These are phyloP conservation scores for Sonneratia alba DNA, from an alignment of 345 rosid genomes.

Conservation along the genomic window DNA sequence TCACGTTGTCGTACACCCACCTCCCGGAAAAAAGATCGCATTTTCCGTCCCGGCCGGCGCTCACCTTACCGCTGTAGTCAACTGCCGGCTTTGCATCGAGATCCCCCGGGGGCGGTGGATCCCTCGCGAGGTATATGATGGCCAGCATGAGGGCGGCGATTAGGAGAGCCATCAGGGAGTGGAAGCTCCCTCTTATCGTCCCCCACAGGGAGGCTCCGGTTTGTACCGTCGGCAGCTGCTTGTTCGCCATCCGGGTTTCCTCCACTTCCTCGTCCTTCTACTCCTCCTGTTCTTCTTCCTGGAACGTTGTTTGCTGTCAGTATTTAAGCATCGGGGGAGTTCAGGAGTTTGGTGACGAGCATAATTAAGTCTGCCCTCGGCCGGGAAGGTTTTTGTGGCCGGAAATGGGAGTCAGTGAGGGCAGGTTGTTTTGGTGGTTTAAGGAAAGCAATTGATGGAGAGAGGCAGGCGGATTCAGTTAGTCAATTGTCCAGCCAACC, in stretches of 20 bases:
- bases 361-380: background rate
- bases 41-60: background rate
- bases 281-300: background rate
- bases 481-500: background rate
- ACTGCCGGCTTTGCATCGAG: background rate
- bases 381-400: background rate
- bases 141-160: conserved; percentile 37
- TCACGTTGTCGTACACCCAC: conserved; percentile 65
- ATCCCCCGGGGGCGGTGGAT: conserved; percentile 5
- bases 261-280: background rate
- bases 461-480: conserved; percentile 1
- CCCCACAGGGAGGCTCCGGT: background rate
- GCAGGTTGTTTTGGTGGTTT: conserved; percentile 10
- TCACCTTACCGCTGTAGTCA: background rate
- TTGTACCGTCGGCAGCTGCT: conserved; percentile 13
- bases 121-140: conserved; percentile 36
- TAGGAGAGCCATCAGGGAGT: conserved; percentile 52
- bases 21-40: conserved; percentile 71
- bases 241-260: conserved; percentile 28
- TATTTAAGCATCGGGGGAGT: background rate
- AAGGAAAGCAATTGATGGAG: conserved; percentile 10
- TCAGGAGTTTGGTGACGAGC: background rate
- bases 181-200: conserved; percentile 41
- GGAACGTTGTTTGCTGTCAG: background rate
- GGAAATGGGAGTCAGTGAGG: conserved; percentile 4